Evolutionary conservation across 2,329 filamentous ascomycete genomes (phyloP).

Genomic region (Exophiala alcalophila): DNA sequence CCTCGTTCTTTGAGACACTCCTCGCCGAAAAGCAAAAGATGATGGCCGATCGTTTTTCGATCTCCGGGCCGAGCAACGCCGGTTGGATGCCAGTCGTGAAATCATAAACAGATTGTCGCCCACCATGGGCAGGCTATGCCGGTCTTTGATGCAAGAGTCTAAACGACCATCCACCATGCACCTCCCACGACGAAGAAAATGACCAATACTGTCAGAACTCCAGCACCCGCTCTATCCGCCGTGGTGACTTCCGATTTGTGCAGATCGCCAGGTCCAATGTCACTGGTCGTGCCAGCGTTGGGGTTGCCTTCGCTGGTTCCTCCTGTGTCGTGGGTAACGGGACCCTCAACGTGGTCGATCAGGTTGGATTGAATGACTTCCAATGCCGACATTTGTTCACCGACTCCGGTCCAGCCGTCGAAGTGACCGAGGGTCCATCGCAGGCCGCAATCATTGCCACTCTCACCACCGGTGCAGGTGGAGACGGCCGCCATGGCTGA

Average conservation of each 20-base stretch:
- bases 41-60: not conserved
- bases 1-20: not conserved
- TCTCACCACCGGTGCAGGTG: conserved; percentile 50
- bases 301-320: conserved; percentile 56
- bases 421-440: conserved; percentile 40
- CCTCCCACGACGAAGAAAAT: conserved; percentile 27
- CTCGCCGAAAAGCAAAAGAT: not conserved
- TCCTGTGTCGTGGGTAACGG: conserved; percentile 50
- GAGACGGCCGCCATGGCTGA: conserved; percentile 55
- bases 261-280: conserved; percentile 26
- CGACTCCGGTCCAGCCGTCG: conserved; percentile 39
- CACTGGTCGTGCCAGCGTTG: conserved; percentile 37
- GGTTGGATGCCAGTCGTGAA: conserved; percentile 1
- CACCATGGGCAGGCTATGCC: not conserved
- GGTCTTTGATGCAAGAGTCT: not conserved
- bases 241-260: conserved; percentile 32
- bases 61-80: conserved; percentile 2
- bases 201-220: conserved; percentile 34
- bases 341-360: conserved; percentile 41
- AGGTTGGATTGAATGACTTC: conserved; percentile 61
- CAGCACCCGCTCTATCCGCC: conserved; percentile 39
- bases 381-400: conserved; percentile 42
- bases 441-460: conserved; percentile 44
- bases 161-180: conserved; percentile 31
- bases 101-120: conserved; percentile 2